Conservation (phyloP, 2,329 filamentous ascomycete species). For the Diaporthe vaccinii region DNA sequence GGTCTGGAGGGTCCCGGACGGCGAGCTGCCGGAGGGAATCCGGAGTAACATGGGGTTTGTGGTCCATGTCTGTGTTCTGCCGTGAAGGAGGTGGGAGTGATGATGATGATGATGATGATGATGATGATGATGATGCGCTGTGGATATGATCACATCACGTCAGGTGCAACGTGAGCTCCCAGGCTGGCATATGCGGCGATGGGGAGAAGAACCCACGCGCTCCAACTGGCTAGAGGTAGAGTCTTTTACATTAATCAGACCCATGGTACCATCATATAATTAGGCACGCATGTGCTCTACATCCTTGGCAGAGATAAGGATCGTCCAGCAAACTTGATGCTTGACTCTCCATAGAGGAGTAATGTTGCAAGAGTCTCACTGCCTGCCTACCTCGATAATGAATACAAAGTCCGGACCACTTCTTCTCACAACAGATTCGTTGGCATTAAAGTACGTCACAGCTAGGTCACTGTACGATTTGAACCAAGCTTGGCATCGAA, state of each 20-base stretch:
- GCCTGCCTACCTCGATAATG: background rate
- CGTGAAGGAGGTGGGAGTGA: background rate
- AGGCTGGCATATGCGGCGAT: background rate
- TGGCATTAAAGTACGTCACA: background rate
- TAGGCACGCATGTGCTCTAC: background rate
- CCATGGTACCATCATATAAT: background rate
- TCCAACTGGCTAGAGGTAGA: background rate
- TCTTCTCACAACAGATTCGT: too few relatives aligned
- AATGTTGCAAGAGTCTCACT: background rate
- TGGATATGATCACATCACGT: background rate
- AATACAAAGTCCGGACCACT: background rate
- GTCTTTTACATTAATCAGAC: background rate
- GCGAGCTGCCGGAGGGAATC: conserved; percentile 70
- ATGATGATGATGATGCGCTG: too few relatives aligned
- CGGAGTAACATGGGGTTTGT: conserved; percentile 80
- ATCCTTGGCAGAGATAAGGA: too few relatives aligned
- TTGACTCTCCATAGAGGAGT: too few relatives aligned
- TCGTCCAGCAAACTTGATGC: background rate
- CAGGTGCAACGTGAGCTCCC: background rate
- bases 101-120: too few relatives aligned
- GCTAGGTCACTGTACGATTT: background rate
- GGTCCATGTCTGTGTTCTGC: conserved; percentile 81
- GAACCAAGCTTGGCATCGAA: background rate
- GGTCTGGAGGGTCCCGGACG: conserved; percentile 82
- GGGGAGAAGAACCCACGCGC: background rate